phyloP scores from a whole-genome alignment of 345 rosid genomes.

The Cochlearia excelsa region DNA sequence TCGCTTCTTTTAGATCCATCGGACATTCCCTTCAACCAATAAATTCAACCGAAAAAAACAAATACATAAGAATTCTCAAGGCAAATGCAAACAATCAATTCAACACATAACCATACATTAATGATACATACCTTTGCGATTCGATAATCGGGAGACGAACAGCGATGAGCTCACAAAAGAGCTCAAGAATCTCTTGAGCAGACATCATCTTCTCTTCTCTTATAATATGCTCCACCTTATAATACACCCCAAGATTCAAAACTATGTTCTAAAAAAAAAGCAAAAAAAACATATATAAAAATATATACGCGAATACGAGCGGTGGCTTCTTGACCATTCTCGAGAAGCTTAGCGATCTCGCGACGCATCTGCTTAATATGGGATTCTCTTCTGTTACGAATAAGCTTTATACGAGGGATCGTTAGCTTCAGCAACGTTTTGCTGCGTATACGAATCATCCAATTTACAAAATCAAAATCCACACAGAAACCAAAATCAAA shows the following conservation, averaged over 20 bases:
- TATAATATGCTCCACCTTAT: constrained; percentile 86
- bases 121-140: constrained; percentile 58
- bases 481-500: background rate
- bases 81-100: no score
- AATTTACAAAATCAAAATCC: background rate
- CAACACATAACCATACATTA: no score
- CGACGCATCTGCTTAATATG: constrained; percentile 91
- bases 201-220: constrained; percentile 99
- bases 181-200: constrained; percentile 93
- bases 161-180: constrained; percentile 76
- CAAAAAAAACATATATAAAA: background rate
- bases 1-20: constrained; percentile 89
- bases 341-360: constrained; percentile 92
- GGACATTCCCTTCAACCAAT: constrained; percentile 81
- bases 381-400: constrained; percentile 86
- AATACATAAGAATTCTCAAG: background rate
- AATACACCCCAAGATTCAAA: background rate
- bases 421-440: constrained; percentile 82
- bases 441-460: constrained; percentile 36
- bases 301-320: constrained; percentile 83
- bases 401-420: constrained; percentile 57
- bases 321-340: constrained; percentile 97
- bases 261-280: background rate
- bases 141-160: constrained; percentile 96
- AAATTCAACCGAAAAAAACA: background rate